Evolutionary conservation across 1,284 basidiomycete genomes (phyloP), one percentile per base, ranked within the genome.

Genomic region (Cystobasidium slooffiae): DNA sequence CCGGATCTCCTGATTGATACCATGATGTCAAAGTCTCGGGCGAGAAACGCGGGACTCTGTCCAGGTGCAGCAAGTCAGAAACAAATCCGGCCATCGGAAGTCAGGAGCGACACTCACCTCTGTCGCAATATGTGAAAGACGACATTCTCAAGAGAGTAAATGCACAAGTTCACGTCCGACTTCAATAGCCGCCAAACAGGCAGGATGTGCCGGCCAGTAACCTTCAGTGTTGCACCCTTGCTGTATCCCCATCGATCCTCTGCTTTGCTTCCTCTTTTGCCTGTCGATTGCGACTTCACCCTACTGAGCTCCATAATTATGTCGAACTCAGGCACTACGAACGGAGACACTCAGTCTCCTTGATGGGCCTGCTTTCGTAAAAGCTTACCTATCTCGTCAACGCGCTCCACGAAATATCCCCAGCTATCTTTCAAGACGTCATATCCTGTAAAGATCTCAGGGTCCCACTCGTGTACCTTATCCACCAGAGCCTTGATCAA

Each of bases 131-230:
- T 80, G 78, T 94, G 88, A 78, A 93, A 94, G 0, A 86, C 91
- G 0, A 94, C 89, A 79, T 96, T 94, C 83, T 98, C 96, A 77
- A 97, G 91, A 0, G 92, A 89, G 81, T 98, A 95, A 73, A 88
- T 88, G 52, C 87, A 88, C 72, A 98, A 84, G 8, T 87, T 89
- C 69, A 91, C 87, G 78, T 98, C 95, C 0, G 89, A 88, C 43
- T 93, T 89, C 86, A 98, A 91, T 69, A 97, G 88, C 61, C 94
- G 86, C 95, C 94, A 97, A 14, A 94, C 84, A 78, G 97, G 97
- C 63, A 99, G 85, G 44, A 95, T 90, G 81, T 98, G 94, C 9
- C 96, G 87, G 0, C 96, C 96, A 10, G 87, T 86, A 47, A 96
- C 89, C 78, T 89, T 90, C 81, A 99, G 90, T 0, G 90, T 91